Evolutionary conservation across 1,139 yeast genomes (phyloP).

Genomic region (Blastobotrys aristatus): DNA sequence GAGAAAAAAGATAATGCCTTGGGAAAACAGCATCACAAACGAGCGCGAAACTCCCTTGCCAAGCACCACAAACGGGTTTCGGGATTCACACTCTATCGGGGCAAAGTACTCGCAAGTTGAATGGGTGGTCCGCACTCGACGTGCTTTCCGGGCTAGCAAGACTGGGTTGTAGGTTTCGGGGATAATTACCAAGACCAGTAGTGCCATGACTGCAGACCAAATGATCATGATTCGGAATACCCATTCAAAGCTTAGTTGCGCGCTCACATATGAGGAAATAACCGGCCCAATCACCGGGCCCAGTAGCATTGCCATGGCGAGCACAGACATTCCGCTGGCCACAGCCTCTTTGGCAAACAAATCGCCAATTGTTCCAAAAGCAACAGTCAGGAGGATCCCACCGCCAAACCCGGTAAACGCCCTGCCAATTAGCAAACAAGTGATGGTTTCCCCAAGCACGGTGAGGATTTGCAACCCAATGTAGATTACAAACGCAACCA

Average conservation of each 20-base stretch:
- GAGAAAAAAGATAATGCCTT: constrained; percentile 2
- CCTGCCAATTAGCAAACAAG: constrained; percentile 45
- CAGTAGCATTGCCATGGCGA: constrained; percentile 52
- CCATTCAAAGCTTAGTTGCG: constrained; percentile 44
- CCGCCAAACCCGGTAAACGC: constrained; percentile 60
- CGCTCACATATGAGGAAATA: constrained; percentile 54
- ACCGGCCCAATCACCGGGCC: constrained; percentile 66
- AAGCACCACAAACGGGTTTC: background rate
- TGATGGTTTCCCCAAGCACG: constrained; percentile 32
- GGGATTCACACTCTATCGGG: constrained; percentile 5
- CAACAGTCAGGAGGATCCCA: constrained; percentile 36
- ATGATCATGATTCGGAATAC: constrained; percentile 56
- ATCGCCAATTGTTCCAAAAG: constrained; percentile 11
- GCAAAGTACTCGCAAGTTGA: constrained; percentile 4
- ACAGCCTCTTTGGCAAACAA: constrained; percentile 33
- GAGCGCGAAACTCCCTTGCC: constrained; percentile 2
- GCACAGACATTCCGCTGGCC: constrained; percentile 55
- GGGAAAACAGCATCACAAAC: constrained; percentile 1
- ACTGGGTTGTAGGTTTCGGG: constrained; percentile 67
- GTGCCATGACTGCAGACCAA: constrained; percentile 54
- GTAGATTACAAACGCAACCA: constrained; percentile 30
- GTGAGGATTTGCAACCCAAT: constrained; percentile 57
- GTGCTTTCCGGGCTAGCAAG: constrained; percentile 50
- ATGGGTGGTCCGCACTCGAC: constrained; percentile 37
- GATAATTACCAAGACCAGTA: constrained; percentile 40